Base-by-base conservation (phyloP, 2,329 filamentous ascomycete genomes). In the Clarireedia hainanense region DNA sequence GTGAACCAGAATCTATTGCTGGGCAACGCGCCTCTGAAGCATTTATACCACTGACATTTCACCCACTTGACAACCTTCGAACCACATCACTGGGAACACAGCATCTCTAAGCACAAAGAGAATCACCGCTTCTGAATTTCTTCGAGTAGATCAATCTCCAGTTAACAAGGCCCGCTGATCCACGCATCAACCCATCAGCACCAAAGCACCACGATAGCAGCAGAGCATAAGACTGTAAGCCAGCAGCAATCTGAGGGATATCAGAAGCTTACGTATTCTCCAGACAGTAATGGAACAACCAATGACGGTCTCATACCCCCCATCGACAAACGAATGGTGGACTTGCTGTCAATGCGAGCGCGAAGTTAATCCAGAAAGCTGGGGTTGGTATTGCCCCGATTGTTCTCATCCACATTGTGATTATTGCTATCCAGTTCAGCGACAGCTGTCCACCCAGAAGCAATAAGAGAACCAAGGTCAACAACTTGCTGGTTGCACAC, bases 261-360 rank as follows among this genome's bases (percentile, higher is more conserved):
- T 1, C 23, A 20, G 10, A 23, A 23, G 42, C 42, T 46, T 46
- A 46, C 42, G 6, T 23, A 14, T 20, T 23, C 42, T 46, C n/a
- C 42, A 46, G 42, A 46, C 20, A 23, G 42, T 20, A 23, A 46
- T 23, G 42, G 12, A 17, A 6, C 17, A 23, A 24, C 42, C 12
- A 14, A 46, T 17, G 23, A 43, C n/a, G 42, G 24, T 26, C n/a
- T 42, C 46, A 12, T 26, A 36, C 12, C 14, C 7, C 5, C 43
- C 46, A n/a, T n/a, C 12, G 4, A 26, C 50, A 26, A 40, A 20
- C 4, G 52, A 47, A 27, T 63, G 57, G 60, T 64, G 62, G 62
- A 20, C 12, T 7, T 62, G 57, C 50, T 62, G 60, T 42, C 4
- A 20, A 14, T 59, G 57, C 34, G 2, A 15, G 3, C 48, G 43